Evolutionary conservation across 495 filamentous ascomycete genomes (phyloP), one percentile per base, ranked within the genome.

Genomic region (Penicillium cosmopolitanum): DNA sequence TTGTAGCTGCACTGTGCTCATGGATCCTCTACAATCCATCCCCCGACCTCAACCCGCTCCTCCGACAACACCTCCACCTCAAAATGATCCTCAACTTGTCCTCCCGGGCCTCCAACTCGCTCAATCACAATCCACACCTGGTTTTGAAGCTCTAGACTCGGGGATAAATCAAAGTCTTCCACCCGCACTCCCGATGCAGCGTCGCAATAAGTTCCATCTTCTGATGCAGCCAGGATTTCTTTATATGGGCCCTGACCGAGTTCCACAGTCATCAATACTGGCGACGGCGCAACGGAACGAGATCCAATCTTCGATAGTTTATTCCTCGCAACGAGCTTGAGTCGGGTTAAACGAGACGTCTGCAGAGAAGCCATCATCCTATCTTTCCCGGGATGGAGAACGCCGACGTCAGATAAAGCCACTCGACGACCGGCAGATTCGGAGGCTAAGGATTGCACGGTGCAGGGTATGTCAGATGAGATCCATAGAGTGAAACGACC

Each of bases 91-190:
- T 78, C 78, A 33, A 77, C 76, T 47, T 79, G 75, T 47, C 73
- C 73, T 16, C 73, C 79, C 36, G 77, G 77, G 35, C 79, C 71
- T 52, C 86, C 89, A 50, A 89, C 77, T 57, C 90, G 80, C 70
- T 96, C 92, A 57, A 97, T 75, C 13, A 96, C 89, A 56, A 96
- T 73, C 88, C 89, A 91, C 16, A 93, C 69, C 18, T 85, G 84
- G n/a, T 79, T 79, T 12, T 60, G 62, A 3, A 63, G 60, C 42
- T 78, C 70, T 51, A 78, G 72, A 19, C 73, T 73, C 0, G 89
- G 89, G 12, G 81, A 80, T 33, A 96, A 65, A 77, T 92, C 86
- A 54, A 93, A 80, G 60, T 93, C 89, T 12, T 80, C 76, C 0
- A 87, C 88, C 10, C 91, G 80, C 33, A 96, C 75, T 0, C 89